Conservation (phyloP, 306 rosid species). For the Citrullus colocynthis region DNA sequence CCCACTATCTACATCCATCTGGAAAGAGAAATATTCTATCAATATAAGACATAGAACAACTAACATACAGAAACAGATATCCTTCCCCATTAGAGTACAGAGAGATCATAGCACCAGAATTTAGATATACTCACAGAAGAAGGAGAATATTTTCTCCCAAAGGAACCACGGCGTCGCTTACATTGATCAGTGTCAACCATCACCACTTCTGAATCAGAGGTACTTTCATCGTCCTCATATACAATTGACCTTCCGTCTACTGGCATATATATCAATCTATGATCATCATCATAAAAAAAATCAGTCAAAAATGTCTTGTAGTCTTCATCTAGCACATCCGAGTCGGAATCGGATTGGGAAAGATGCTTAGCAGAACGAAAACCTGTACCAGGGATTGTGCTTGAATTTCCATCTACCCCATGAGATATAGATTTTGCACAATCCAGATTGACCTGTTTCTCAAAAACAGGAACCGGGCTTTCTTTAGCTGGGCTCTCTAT, state of each 20-base stretch:
- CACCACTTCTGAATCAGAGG: slow-evolving; percentile 28
- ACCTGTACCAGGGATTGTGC: background rate
- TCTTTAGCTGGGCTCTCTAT: background rate
- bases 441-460: slow-evolving; percentile 6
- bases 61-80: background rate
- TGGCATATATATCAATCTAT: background rate
- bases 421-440: background rate
- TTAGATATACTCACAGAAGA: background rate
- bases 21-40: slow-evolving; percentile 7
- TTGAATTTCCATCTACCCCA: background rate
- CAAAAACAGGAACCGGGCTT: background rate
- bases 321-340: slow-evolving; percentile 17
- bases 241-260: slow-evolving; percentile 6
- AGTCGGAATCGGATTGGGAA: background rate
- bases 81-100: background rate
- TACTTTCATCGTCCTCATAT: slow-evolving; percentile 8
- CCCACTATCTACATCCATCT: slow-evolving; percentile 16
- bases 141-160: background rate
- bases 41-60: background rate
- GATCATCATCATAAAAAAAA: slow-evolving; percentile 6
- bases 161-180: slow-evolving; percentile 14
- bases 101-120: background rate
- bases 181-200: slow-evolving; percentile 20
- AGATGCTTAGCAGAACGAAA: background rate
- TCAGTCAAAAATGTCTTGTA: slow-evolving; percentile 14